Evolutionary conservation across 306 rosid genomes (phyloP).

Genomic region (Arachis stenosperma): DNA sequence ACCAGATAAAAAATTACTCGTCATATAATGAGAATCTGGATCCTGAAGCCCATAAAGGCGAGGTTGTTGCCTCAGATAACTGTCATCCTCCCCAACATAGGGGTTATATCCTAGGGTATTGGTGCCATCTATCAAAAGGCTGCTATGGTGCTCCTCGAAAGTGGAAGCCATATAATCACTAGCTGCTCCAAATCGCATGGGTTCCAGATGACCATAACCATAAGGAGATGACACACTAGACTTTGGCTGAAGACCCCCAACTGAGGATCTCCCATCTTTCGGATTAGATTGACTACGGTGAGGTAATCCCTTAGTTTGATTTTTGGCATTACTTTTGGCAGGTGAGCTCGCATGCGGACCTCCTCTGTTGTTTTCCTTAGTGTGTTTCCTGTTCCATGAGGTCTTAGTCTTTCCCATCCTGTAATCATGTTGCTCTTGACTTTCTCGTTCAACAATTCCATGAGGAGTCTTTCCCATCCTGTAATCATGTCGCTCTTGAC

Average conservation of each 20-base stretch:
- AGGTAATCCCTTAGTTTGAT: slow-evolving; percentile 37
- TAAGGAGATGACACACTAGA: slow-evolving; percentile 39
- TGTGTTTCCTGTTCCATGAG: slow-evolving; percentile 44
- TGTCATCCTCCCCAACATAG: slow-evolving; percentile 42
- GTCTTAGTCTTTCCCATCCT: slow-evolving; percentile 33
- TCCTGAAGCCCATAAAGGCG: slow-evolving; percentile 46
- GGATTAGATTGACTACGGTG: slow-evolving; percentile 34
- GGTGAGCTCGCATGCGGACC: slow-evolving; percentile 36
- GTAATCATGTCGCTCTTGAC: slow-evolving; percentile 37
- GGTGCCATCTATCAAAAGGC: slow-evolving; percentile 35
- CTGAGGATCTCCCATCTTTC: slow-evolving; percentile 31
- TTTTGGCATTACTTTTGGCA: slow-evolving; percentile 34
- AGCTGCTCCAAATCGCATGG: slow-evolving; percentile 32
- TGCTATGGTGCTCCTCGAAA: slow-evolving; percentile 42
- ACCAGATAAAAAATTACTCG: slow-evolving; percentile 38
- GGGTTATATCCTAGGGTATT: slow-evolving; percentile 43
- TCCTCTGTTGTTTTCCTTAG: slow-evolving; percentile 36
- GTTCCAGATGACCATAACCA: slow-evolving; percentile 39
- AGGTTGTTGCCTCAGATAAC: slow-evolving; percentile 37
- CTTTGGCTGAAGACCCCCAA: slow-evolving; percentile 35
- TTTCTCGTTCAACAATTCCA: slow-evolving; percentile 42
- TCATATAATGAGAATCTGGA: slow-evolving; percentile 26
- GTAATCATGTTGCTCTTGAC: slow-evolving; percentile 38
- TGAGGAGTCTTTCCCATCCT: slow-evolving; percentile 19
- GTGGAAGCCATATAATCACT: slow-evolving; percentile 41